Evolutionary conservation across 1,284 basidiomycete species (phyloP), one percentile per base, ranked within the genome.

Genomic region (Phellopilus nigrolimitatus): DNA sequence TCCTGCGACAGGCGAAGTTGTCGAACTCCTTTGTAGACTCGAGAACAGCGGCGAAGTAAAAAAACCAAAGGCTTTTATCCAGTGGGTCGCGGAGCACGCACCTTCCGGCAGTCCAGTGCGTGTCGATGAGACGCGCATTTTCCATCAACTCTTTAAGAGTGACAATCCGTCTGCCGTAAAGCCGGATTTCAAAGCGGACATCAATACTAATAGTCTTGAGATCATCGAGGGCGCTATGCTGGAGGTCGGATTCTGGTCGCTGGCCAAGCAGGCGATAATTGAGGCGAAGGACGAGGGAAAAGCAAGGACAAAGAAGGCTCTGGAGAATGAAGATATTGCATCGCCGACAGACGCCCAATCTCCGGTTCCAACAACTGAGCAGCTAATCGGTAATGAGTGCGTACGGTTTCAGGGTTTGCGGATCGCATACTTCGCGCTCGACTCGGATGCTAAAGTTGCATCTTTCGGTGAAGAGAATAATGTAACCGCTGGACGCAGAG

Each of bases 351-450:
- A 64, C 39, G 74, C 76, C 27, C 76, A 73, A 51, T 80, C 76
- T 17, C 86, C 86, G 5, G 79, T 80, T 49, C 84, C 82, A 21
- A 89, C 81, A 4, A 84, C 81, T 36, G 87, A 86, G 52, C 88
- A 92, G 67, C 75, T 97, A 37, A 78, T 95, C 33, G 95, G 97
- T 17, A 87, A 89, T 66, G 97, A 99, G 68, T 89, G 87, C 65
- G 82, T 99, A 46, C 79, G 97, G 41, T 99, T 99, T 82, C 97
- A 99, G 71, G 97, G 91, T 15, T 78, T 99, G 68, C 83, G 97
- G 15, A 85, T 97, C 42, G 97, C 89, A 2, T 99, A 98, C 73
- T 99, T 99, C 66, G 81, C 91, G 8, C 74, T 98, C 28, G 97
- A 99, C 68, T 86, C 84, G 64, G 92, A 97, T 61, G 74, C 90